Evolutionary conservation across 192 early-diverging fungal genomes (phyloP).

Genomic region (Phlyctochytrium arcticum): DNA sequence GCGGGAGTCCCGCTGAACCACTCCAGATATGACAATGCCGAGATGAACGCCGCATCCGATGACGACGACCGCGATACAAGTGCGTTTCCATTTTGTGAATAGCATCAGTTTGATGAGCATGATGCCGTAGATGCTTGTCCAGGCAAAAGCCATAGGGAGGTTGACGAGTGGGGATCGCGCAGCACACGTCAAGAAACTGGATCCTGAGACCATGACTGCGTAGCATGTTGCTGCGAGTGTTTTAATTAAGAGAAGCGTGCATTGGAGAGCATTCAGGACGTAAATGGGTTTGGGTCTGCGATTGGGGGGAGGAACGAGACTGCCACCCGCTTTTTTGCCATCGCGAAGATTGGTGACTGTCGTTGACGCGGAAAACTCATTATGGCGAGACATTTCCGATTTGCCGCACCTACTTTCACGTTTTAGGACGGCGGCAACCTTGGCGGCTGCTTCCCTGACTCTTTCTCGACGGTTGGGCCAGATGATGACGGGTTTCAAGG

Average conservation of each 20-base stretch:
- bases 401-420: no score
- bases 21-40: not conserved
- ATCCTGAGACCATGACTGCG: not conserved
- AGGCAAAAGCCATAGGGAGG: conserved; percentile 8
- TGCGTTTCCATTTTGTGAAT: conserved; percentile 16
- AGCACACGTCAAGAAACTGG: conserved; percentile 6
- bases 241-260: conserved; percentile 15
- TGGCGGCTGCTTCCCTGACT: no score
- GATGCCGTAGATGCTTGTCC: conserved; percentile 24
- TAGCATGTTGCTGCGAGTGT: conserved; percentile 18
- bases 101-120: conserved; percentile 28
- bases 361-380: no score
- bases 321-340: no score
- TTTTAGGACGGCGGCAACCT: no score
- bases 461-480: no score
- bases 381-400: no score
- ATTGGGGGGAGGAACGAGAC: no score
- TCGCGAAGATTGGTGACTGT: no score
- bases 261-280: conserved; percentile 22
- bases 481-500: not conserved
- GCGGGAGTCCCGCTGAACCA: not conserved
- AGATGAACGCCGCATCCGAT: conserved; percentile 15
- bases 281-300: conserved; percentile 27
- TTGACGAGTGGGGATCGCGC: conserved; percentile 21
- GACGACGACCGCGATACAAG: not conserved